A percentile compares a stretch with the other conserved stretches of the same genome.
Conservation (phyloP, 2,329 filamentous ascomycete species). For the Davidsoniella neocaledoniae region DNA sequence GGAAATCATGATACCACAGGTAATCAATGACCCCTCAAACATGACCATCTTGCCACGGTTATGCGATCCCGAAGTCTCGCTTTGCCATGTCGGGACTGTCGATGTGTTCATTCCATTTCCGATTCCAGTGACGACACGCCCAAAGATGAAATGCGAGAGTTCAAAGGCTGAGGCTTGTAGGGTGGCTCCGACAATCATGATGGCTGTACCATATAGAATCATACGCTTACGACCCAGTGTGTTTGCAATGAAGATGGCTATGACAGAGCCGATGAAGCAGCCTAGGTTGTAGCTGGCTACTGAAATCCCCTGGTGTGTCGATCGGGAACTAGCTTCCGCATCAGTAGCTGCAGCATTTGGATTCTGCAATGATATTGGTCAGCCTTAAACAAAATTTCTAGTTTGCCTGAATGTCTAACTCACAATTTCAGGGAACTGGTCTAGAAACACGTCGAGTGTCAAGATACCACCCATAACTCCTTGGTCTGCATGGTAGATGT, state of each 20-base stretch:
- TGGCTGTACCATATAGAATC: constrained; percentile 39
- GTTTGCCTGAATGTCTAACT: no score
- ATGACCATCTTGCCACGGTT: constrained; percentile 37
- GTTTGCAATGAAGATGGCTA: constrained; percentile 49
- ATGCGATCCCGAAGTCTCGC: constrained; percentile 31
- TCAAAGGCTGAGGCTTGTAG: constrained; percentile 41
- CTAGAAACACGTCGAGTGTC: constrained; percentile 45
- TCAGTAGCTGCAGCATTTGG: neutral
- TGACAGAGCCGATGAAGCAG: constrained; percentile 46
- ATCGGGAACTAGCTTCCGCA: neutral
- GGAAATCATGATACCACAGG: constrained; percentile 28
- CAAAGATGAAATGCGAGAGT: constrained; percentile 19
- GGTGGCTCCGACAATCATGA: constrained; percentile 39
- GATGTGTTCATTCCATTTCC: constrained; percentile 41
- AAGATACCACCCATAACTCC: constrained; percentile 62
- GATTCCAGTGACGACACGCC: constrained; percentile 39
- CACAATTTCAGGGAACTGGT: constrained; percentile 37
- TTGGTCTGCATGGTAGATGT: constrained; percentile 27
- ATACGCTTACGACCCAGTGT: constrained; percentile 40
- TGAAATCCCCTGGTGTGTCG: constrained; percentile 24
- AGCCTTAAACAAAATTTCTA: no score
- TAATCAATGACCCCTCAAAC: constrained; percentile 36
- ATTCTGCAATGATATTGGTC: no score
- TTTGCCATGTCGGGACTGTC: constrained; percentile 38
- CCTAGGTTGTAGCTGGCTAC: constrained; percentile 44